These are phyloP conservation scores for Microcera coccophila DNA, from an alignment of 2,329 filamentous ascomycete species.

Conservation along the genomic window DNA sequence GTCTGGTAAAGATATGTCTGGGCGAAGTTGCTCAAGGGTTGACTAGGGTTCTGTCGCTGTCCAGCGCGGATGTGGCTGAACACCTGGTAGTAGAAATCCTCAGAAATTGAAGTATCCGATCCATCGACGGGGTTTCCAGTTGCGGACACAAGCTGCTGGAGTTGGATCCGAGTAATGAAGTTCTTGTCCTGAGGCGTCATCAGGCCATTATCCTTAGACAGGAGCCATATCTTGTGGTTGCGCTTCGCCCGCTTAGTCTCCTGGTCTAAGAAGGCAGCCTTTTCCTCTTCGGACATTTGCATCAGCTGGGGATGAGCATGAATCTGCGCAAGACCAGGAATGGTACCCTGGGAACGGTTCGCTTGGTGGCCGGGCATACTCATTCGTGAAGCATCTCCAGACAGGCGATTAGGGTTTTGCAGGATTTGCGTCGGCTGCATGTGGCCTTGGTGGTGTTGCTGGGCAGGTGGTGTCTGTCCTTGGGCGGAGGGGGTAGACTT, in stretches of 20 bases:
- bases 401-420: slow-evolving; percentile 70
- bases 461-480: slow-evolving; percentile 27
- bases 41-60: slow-evolving; percentile 83
- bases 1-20: slow-evolving; percentile 98
- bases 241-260: slow-evolving; percentile 94
- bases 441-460: slow-evolving; percentile 37
- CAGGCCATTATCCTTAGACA: slow-evolving; percentile 90
- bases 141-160: slow-evolving; percentile 91
- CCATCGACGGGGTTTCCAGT: slow-evolving; percentile 83
- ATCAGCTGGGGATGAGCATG: slow-evolving; percentile 48
- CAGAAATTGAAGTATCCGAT: slow-evolving; percentile 73
- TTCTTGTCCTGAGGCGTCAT: slow-evolving; percentile 99
- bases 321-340: slow-evolving; percentile 31
- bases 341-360: slow-evolving; percentile 51
- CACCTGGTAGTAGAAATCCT: slow-evolving; percentile 99
- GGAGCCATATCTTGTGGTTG: slow-evolving; percentile 94
- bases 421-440: slow-evolving; percentile 69
- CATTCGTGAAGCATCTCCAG: slow-evolving; percentile 43
- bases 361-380: slow-evolving; percentile 36
- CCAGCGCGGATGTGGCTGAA: slow-evolving; percentile 90
- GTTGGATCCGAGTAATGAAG: slow-evolving; percentile 95
- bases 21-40: slow-evolving; percentile 92
- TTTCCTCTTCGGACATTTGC: slow-evolving; percentile 78
- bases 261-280: slow-evolving; percentile 77
- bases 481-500: slow-evolving; percentile 38